Evolutionary conservation across 2,329 filamentous ascomycete species (phyloP).

Genomic region (Arachnomyces sp.): DNA sequence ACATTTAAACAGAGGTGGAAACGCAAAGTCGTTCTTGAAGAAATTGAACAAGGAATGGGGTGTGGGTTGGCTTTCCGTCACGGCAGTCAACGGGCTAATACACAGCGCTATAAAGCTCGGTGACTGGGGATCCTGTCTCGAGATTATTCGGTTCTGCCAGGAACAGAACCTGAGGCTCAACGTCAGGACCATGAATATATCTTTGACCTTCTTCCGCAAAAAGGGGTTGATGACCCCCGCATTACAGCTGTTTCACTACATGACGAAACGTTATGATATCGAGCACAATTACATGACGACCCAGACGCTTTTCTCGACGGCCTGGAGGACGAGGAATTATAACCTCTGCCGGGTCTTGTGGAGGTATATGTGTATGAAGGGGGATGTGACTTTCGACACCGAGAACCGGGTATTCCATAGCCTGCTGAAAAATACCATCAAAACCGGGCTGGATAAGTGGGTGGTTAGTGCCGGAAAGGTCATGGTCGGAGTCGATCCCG

Average conservation of each 20-base stretch:
- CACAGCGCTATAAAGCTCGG: slow-evolving; percentile 19
- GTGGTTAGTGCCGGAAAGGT: slow-evolving; percentile 23
- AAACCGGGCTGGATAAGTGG: neutral
- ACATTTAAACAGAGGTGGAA: slow-evolving; percentile 26
- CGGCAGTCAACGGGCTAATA: slow-evolving; percentile 32
- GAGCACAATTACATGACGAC: slow-evolving; percentile 19
- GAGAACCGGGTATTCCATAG: slow-evolving; percentile 23
- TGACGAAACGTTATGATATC: slow-evolving; percentile 9
- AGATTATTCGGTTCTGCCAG: slow-evolving; percentile 25
- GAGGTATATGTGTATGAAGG: slow-evolving; percentile 38
- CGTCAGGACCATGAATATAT: slow-evolving; percentile 20
- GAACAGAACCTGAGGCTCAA: slow-evolving; percentile 21
- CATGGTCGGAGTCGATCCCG: slow-evolving; percentile 23
- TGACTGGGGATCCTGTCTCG: slow-evolving; percentile 20
- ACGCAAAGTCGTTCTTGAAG: slow-evolving; percentile 29
- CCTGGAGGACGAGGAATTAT: slow-evolving; percentile 28
- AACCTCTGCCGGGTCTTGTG: slow-evolving; percentile 41
- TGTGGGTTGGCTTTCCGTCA: slow-evolving; percentile 28
- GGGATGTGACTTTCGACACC: slow-evolving; percentile 26
- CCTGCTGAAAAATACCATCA: slow-evolving; percentile 19
- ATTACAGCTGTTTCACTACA: slow-evolving; percentile 12
- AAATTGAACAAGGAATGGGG: slow-evolving; percentile 30
- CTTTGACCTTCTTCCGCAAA: slow-evolving; percentile 20
- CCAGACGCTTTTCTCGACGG: slow-evolving; percentile 34
- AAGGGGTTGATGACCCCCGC: slow-evolving; percentile 9